Conservation (phyloP, 768 basidiomycete genomes). For the Russula abietina region DNA sequence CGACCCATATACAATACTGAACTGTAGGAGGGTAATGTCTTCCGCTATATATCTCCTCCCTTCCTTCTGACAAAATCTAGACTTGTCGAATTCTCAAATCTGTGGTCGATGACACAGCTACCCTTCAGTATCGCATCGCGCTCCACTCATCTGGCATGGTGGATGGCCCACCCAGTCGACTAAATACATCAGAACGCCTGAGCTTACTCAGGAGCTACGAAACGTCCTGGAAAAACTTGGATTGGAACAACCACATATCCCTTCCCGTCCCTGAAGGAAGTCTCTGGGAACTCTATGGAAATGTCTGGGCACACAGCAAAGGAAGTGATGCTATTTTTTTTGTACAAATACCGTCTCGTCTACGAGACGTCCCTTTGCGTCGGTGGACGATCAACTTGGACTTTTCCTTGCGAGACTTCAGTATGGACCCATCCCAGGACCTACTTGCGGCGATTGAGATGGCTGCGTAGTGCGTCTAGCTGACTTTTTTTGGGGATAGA, state of each 20-base stretch:
- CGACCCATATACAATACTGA: slow-evolving; percentile 1
- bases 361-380: slow-evolving; percentile 19
- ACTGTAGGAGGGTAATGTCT: slow-evolving; percentile 9
- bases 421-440: slow-evolving; percentile 25
- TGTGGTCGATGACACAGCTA: slow-evolving; percentile 7
- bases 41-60: too few relatives aligned
- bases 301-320: slow-evolving; percentile 17
- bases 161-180: slow-evolving; percentile 11
- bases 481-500: neutral
- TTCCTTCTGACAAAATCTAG: slow-evolving; percentile 6
- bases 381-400: slow-evolving; percentile 18
- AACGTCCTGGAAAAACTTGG: slow-evolving; percentile 15
- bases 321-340: slow-evolving; percentile 1
- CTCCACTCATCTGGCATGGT: slow-evolving; percentile 14
- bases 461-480: slow-evolving; percentile 29
- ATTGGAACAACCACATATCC: slow-evolving; percentile 7
- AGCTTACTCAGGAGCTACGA: slow-evolving; percentile 7
- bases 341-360: slow-evolving; percentile 21
- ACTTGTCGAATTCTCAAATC: slow-evolving; percentile 10
- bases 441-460: slow-evolving; percentile 19
- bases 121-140: slow-evolving; percentile 18
- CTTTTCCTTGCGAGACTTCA: slow-evolving; percentile 18
- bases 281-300: slow-evolving; percentile 25
- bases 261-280: neutral
- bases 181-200: slow-evolving; percentile 10